A percentile compares a stretch with the other conserved stretches of the same genome.
phyloP scores from a whole-genome alignment of 257 asterid species.

The Ehretia macrophylla region DNA sequence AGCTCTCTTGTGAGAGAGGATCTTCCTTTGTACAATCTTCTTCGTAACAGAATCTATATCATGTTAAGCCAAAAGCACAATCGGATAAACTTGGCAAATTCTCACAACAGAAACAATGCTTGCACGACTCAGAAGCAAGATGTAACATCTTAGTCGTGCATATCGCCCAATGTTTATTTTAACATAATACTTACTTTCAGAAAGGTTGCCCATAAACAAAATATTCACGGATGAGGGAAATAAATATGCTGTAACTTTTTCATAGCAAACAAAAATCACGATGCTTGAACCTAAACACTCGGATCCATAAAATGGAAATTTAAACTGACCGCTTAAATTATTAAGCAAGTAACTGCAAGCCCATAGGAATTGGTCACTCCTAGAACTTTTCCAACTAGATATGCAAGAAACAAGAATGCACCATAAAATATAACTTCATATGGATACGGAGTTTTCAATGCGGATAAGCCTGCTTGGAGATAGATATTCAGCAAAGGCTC shows the following conservation, averaged over 20 bases:
- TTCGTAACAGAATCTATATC: conserved; percentile 74
- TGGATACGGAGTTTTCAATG: conserved; percentile 99
- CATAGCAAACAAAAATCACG: too few species aligned
- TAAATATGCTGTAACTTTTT: neutral
- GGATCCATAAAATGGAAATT: too few species aligned
- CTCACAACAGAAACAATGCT: conserved; percentile 7
- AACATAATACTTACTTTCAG: neutral
- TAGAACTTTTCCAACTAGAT: too few species aligned
- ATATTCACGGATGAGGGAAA: too few species aligned
- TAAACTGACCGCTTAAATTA: too few species aligned
- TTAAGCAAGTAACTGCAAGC: too few species aligned
- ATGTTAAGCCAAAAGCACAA: conserved; percentile 49
- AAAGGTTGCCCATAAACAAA: neutral
- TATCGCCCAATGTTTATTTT: neutral
- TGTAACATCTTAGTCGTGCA: neutral
- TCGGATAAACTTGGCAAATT: conserved; percentile 1
- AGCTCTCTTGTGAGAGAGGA: conserved; percentile 93
- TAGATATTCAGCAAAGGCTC: conserved; percentile 89
- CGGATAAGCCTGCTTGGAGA: conserved; percentile 97
- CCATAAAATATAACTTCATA: neutral
- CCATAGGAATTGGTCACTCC: too few species aligned
- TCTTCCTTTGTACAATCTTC: conserved; percentile 97
- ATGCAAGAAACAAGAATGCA: too few species aligned
- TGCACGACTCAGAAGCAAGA: conserved; percentile 7
- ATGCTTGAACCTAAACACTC: neutral